These are phyloP conservation scores for Termitomyces sp. DNA, from an alignment of 768 basidiomycete species.

Conservation along the genomic window DNA sequence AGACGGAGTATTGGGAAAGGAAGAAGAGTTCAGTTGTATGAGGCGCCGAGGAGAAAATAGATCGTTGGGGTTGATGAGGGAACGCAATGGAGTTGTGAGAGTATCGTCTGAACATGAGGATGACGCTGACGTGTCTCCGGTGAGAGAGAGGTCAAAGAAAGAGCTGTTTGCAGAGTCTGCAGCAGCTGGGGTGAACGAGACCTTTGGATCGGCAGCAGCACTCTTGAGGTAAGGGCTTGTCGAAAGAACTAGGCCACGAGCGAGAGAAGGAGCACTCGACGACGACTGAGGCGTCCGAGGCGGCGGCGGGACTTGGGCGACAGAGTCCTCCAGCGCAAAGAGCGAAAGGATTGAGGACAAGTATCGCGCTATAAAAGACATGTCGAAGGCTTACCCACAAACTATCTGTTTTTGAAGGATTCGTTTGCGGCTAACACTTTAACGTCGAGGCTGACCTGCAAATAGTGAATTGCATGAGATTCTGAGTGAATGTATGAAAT, in stretches of 20 bases:
- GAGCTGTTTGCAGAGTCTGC: neutral
- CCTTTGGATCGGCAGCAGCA: neutral
- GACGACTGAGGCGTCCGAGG: neutral
- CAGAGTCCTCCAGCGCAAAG: neutral
- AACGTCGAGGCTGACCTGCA: neutral
- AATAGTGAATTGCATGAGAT: no score
- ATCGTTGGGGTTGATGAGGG: neutral
- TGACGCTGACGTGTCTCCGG: slow-evolving; percentile 10
- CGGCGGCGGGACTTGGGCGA: neutral
- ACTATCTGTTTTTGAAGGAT: neutral
- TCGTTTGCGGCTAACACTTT: neutral
- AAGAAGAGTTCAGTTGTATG: neutral
- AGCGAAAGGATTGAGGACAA: slow-evolving; percentile 2
- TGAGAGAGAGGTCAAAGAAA: slow-evolving; percentile 7
- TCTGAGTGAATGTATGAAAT: no score
- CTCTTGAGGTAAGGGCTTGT: slow-evolving; percentile 9
- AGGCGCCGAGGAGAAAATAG: slow-evolving; percentile 8
- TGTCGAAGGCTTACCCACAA: neutral
- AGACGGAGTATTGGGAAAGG: neutral
- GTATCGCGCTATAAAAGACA: slow-evolving; percentile 9
- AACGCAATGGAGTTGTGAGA: neutral
- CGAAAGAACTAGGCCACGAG: slow-evolving; percentile 1
- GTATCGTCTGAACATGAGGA: slow-evolving; percentile 7
- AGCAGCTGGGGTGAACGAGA: neutral
- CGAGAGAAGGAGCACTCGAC: neutral